A percentile compares a stretch with the other conserved stretches of the same genome.
Evolutionary conservation across 495 filamentous ascomycete genomes (phyloP).

Genomic region (Aspergillus mulundensis): DNA sequence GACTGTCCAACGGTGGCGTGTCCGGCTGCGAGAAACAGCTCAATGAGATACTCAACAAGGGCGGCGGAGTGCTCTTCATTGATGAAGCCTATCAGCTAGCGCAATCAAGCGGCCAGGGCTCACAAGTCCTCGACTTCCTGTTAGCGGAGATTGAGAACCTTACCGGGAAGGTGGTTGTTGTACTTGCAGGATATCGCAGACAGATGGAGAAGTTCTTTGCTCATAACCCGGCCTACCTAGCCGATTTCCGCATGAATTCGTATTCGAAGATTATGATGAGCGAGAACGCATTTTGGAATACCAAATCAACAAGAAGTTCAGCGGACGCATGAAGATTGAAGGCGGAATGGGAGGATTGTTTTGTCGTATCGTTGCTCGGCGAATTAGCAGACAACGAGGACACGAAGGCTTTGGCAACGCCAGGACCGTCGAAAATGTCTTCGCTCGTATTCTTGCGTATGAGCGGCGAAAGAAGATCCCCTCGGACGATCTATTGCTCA

Average conservation of each 20-base stretch:
- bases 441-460: constrained; percentile 43
- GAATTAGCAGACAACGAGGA: constrained; percentile 59
- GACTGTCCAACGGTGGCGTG: constrained; percentile 62
- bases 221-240: constrained; percentile 74
- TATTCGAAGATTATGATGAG: constrained; percentile 69
- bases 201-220: constrained; percentile 78
- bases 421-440: constrained; percentile 58
- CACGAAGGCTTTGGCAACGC: constrained; percentile 72
- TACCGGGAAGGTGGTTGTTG: constrained; percentile 69
- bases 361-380: constrained; percentile 56
- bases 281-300: constrained; percentile 52
- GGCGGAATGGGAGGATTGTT: constrained; percentile 60
- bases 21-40: constrained; percentile 53
- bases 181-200: constrained; percentile 72
- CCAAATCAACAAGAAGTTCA: constrained; percentile 47
- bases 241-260: constrained; percentile 61
- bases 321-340: constrained; percentile 54
- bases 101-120: constrained; percentile 43
- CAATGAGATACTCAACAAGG: constrained; percentile 48
- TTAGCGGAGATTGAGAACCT: constrained; percentile 73
- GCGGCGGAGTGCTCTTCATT: constrained; percentile 66
- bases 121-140: constrained; percentile 66
- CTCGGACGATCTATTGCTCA: not conserved
- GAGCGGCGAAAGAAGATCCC: constrained; percentile 29
- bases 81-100: constrained; percentile 75